Base-by-base conservation (phyloP, 2,329 filamentous ascomycete species). In the Paraphoma chrysanthemicola region DNA sequence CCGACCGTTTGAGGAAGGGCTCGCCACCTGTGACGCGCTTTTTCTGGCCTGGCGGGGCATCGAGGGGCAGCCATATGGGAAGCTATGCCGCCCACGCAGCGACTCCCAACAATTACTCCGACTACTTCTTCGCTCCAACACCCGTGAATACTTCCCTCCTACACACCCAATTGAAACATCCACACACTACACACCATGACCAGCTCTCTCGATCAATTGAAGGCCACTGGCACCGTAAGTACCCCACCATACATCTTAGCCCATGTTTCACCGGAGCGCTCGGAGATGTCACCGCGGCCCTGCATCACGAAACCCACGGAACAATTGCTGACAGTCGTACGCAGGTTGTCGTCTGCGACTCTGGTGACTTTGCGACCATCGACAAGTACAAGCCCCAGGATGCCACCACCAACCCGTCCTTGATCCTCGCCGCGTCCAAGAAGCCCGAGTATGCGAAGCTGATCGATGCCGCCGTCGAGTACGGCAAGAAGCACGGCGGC, bases 331-430 rank as follows among this genome's bases (percentile, higher is more conserved):
- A 66, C 56, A 42, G 38, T n/a, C 30, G 16, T 43, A 49, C 16
- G 11, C 77, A 95, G 92, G 90, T 92, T 66, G 95, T 98, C 77
- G 95, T 98, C 80, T 94, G 91, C 81, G 95, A 98, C 85, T 97
- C 94, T 81, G 95, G 93, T 89, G 90, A 83, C 76, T 80, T 81
- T 68, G 79, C 82, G 88, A 93, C 93, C 81, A 99, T 99, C 80
- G 93, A 86, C 85, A 97, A 98, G 86, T 99, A 99, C 89, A 96
- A 97, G 89, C 95, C 95, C 67, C 93, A 99, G 86, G 95, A 99
- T 91, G 95, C 95, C 77, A 99, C 95, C 80, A 99, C 95, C 85
- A 99, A 99, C 89, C 95, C 95, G 59, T 98, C 95, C 64, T 87
- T 99, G 79, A 98, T 99, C 82, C 90, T 99, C 78, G 94, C 93